Evolutionary conservation across 2,329 filamentous ascomycete species (phyloP).

Genomic region (Curvularia sp.): DNA sequence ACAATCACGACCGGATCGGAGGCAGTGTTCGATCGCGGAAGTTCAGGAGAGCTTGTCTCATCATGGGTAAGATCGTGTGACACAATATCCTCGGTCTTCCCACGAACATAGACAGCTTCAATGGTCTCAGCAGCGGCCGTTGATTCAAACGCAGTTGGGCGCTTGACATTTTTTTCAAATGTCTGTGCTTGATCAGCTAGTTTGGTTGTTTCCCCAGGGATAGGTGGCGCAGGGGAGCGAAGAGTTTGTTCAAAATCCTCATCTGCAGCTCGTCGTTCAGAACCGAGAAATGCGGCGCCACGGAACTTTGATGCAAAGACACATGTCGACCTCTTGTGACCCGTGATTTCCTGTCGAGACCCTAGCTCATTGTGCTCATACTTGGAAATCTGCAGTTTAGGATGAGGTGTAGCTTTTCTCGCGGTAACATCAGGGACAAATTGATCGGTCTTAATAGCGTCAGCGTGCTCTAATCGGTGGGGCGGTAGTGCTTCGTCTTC

Average conservation of each 20-base stretch:
- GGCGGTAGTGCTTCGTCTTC: not conserved
- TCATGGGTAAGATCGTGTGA: conserved; percentile 34
- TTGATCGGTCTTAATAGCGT: not conserved
- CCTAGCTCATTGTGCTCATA: conserved; percentile 3
- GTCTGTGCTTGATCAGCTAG: not conserved
- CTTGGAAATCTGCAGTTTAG: not conserved
- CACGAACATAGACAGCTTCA: conserved; percentile 16
- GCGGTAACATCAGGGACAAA: conserved; percentile 16
- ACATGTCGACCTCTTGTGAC: conserved; percentile 24
- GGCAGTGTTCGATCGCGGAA: conserved; percentile 21
- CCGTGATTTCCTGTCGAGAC: conserved; percentile 6
- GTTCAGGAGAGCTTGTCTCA: conserved; percentile 29
- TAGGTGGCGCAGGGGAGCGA: conserved; percentile 1
- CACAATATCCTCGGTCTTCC: conserved; percentile 19
- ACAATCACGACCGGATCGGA: conserved; percentile 11
- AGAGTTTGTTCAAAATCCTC: conserved; percentile 6
- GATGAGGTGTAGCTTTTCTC: conserved; percentile 11
- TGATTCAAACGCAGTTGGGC: conserved; percentile 18
- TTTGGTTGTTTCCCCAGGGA: conserved; percentile 10
- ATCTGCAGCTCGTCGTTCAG: conserved; percentile 3
- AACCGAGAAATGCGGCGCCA: conserved; percentile 14
- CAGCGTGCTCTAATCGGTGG: not conserved
- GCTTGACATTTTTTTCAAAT: conserved; percentile 28
- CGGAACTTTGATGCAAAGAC: conserved; percentile 17
- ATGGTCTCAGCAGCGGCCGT: conserved; percentile 30